phyloP scores from a whole-genome alignment of 1,284 basidiomycete genomes.

The Heterobasidion annosum region DNA sequence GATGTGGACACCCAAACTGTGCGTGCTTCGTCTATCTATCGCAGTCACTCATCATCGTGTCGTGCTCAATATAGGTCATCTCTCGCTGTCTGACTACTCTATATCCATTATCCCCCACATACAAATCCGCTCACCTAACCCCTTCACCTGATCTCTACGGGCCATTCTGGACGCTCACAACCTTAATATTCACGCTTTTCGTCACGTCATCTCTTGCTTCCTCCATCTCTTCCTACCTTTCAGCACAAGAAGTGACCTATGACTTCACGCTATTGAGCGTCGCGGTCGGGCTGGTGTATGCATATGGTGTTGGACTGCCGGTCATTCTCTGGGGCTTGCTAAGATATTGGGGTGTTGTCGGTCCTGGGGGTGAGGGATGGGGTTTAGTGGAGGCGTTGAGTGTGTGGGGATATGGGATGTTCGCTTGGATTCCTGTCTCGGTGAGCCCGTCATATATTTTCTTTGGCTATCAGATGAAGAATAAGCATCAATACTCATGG shows the following conservation, averaged over 20 bases:
- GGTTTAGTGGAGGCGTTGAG: conserved; percentile 71
- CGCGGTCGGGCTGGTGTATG: conserved; percentile 77
- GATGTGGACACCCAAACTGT: conserved; percentile 71
- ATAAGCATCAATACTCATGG: too few relatives aligned
- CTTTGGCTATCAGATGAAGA: conserved; percentile 25
- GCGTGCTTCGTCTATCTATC: conserved; percentile 17
- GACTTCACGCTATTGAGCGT: conserved; percentile 80
- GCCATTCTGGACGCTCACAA: conserved; percentile 93
- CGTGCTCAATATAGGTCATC: conserved; percentile 24
- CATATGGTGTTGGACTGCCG: conserved; percentile 78
- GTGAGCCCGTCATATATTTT: conserved; percentile 23
- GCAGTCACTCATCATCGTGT: not conserved
- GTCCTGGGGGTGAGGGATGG: conserved; percentile 58
- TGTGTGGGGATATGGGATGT: conserved; percentile 69
- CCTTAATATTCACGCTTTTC: conserved; percentile 85
- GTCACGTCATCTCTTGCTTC: conserved; percentile 85
- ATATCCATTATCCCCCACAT: conserved; percentile 50
- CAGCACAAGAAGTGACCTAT: conserved; percentile 53
- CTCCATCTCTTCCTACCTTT: conserved; percentile 76
- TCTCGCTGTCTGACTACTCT: conserved; percentile 67
- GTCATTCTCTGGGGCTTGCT: conserved; percentile 73
- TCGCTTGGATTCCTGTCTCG: conserved; percentile 73
- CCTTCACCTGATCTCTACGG: conserved; percentile 74
- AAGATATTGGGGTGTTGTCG: conserved; percentile 59
- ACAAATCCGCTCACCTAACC: conserved; percentile 52